Evolutionary conservation across 2,329 filamentous ascomycete species (phyloP).

Genomic region (Coniochaeta hoffmannii): DNA sequence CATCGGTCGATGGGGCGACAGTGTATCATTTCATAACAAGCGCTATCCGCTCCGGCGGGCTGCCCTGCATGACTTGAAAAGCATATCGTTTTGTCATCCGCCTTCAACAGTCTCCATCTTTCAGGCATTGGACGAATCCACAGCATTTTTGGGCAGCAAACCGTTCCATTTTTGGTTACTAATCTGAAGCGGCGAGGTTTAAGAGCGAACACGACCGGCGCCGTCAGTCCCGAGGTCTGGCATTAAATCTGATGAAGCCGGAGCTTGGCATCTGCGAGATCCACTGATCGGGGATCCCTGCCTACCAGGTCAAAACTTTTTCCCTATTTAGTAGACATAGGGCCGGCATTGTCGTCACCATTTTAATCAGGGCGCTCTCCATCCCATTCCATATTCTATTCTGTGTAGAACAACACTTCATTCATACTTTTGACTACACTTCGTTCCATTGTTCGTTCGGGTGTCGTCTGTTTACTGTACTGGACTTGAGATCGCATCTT

Average conservation of each 20-base stretch:
- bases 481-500: conserved; percentile 3
- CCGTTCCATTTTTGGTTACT: background rate
- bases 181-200: background rate
- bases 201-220: background rate
- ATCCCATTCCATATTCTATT: background rate
- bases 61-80: background rate
- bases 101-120: background rate
- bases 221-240: no score
- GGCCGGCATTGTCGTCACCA: background rate
- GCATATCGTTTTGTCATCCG: background rate
- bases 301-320: background rate
- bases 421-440: background rate
- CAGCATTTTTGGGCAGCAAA: no score
- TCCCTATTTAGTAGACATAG: background rate
- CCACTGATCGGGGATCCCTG: background rate
- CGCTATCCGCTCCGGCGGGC: background rate
- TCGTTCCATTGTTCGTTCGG: background rate
- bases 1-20: background rate
- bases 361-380: background rate
- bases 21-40: background rate
- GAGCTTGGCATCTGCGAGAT: background rate
- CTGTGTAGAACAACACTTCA: no score
- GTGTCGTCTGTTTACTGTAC: background rate
- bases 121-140: background rate
- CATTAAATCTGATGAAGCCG: no score